These are phyloP conservation scores for Phaeomoniella chlamydospora DNA, from an alignment of 2,329 filamentous ascomycete species.

Conservation along the genomic window DNA sequence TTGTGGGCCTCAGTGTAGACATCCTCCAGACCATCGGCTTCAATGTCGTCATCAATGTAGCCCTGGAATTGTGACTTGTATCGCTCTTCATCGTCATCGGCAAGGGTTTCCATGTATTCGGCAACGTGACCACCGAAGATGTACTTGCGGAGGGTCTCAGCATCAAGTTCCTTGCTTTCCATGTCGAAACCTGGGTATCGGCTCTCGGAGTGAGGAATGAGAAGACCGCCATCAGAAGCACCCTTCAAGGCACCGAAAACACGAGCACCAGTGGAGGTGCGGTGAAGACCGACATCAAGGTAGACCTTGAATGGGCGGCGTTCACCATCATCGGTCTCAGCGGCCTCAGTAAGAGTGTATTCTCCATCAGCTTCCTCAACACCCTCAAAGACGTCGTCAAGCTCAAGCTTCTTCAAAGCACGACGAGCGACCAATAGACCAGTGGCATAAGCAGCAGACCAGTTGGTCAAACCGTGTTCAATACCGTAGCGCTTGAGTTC, in stretches of 20 bases:
- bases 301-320: constrained; percentile 98
- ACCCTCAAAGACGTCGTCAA: constrained; percentile 85
- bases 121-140: constrained; percentile 97
- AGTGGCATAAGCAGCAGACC: constrained; percentile 92
- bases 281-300: constrained; percentile 94
- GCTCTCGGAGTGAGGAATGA: constrained; percentile 97
- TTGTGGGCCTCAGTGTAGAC: constrained; percentile 89
- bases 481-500: constrained; percentile 97
- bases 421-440: constrained; percentile 95
- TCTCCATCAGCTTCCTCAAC: constrained; percentile 96
- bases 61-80: constrained; percentile 97
- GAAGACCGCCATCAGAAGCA: constrained; percentile 93
- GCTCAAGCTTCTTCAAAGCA: constrained; percentile 88
- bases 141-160: constrained; percentile 96
- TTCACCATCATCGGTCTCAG: constrained; percentile 77
- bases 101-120: constrained; percentile 99
- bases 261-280: constrained; percentile 95
- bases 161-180: constrained; percentile 93
- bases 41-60: constrained; percentile 93
- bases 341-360: constrained; percentile 88
- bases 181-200: constrained; percentile 98
- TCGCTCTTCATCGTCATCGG: constrained; percentile 99
- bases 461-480: constrained; percentile 98
- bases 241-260: constrained; percentile 99
- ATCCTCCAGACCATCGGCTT: constrained; percentile 95